Evolutionary conservation across 1,284 basidiomycete genomes (phyloP).

Genomic region (Sporisorium graminicola): DNA sequence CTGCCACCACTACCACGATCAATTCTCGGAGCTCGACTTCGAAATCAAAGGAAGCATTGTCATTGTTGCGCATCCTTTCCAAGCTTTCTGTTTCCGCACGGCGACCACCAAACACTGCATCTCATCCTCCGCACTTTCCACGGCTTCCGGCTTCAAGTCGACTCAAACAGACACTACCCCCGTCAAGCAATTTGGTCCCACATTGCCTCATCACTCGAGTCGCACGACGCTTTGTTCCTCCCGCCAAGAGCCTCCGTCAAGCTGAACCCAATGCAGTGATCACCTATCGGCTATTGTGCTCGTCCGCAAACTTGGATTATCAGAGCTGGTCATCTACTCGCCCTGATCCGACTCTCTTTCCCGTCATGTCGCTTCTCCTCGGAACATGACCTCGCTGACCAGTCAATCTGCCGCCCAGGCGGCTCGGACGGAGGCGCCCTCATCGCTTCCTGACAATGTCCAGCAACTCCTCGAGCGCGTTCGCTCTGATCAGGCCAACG

Average conservation of each 20-base stretch:
- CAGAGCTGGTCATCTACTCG: background rate
- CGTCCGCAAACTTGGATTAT: background rate
- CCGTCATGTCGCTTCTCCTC: slow-evolving; percentile 11
- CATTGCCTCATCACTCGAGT: background rate
- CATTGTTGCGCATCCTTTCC: background rate
- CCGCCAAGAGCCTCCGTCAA: background rate
- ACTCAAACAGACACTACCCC: background rate
- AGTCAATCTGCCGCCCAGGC: slow-evolving; percentile 10
- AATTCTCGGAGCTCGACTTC: background rate
- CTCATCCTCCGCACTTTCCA: background rate
- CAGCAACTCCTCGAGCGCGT: slow-evolving; percentile 29
- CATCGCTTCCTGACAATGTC: slow-evolving; percentile 25
- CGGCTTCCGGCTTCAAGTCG: background rate
- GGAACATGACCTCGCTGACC: slow-evolving; percentile 13
- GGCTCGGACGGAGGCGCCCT: slow-evolving; percentile 26
- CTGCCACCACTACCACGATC: background rate
- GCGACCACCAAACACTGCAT: background rate
- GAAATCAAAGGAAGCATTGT: slow-evolving; percentile 2
- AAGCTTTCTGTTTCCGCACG: background rate
- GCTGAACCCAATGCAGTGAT: background rate
- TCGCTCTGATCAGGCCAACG: slow-evolving; percentile 27
- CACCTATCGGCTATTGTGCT: background rate
- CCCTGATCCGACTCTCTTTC: background rate
- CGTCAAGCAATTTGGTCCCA: background rate
- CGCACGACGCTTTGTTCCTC: background rate